Base-by-base conservation (phyloP, 2,329 filamentous ascomycete species). In the Arthrobotrys entomopaga region DNA sequence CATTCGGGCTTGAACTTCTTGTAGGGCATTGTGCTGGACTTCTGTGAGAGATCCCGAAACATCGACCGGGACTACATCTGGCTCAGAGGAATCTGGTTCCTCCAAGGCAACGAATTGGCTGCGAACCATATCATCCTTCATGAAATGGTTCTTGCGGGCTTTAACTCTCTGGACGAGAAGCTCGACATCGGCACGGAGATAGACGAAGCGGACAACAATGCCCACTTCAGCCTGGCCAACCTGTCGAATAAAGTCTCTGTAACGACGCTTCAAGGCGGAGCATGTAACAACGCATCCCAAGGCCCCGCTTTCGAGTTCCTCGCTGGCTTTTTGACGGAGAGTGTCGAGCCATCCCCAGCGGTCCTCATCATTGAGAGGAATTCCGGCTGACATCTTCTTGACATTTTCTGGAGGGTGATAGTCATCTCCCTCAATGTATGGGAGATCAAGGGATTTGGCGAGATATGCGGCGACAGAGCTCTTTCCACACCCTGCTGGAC, bases 331-430 rank as follows among this genome's bases (percentile, higher is more conserved):
- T 77, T 92, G 87, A 76, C 91, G 90, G 13, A 95, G 86, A 11
- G 85, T 85, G 53, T 90, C 91, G 76, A 99, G 88, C 95, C 95
- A 99, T 84, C 97, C 94, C 95, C 95, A 98, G 77, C 95, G 90
- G 83, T 99, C 95, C 72, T 89, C 90, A 80, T 99, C 95, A 65
- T 91, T 96, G 40, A 99, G 86, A 1, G 95, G 93, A 66, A 88
- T 89, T 77, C 92, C 92, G 78, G 86, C 86, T 80, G 87, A 86
- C 95, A 99, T 99, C 83, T 98, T 99, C 64, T 93, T 89, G 78
- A 93, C 89, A 83, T 94, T 97, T 79, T 90, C 85, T 34, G 86
- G 83, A 0, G 91, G 88, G 77, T 93, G 91, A 80, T 89, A 97
- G 80, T 86, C 85, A 78, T 87, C 85, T 52, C 85, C 85, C 80